Evolutionary conservation across 2,329 filamentous ascomycete genomes (phyloP), one percentile per base, ranked within the genome.

Genomic region (Alternaria sp.): DNA sequence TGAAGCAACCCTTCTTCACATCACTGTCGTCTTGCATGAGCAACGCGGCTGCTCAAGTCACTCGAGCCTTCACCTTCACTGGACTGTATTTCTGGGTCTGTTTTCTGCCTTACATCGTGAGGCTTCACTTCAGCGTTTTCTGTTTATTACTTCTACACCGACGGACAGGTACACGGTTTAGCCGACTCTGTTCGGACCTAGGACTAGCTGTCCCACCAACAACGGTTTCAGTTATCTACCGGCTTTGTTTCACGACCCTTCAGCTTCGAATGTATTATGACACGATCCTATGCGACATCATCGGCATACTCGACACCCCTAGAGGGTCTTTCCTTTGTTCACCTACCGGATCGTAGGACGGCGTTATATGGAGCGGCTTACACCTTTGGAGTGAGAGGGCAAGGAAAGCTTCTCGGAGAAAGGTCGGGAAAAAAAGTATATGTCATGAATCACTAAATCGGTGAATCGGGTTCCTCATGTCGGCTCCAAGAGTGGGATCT

Each of bases 201-300:
- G 26, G 44, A 59, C 45, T 50, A 50, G 43, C 37, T 44, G 33
- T 20, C 28, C 56, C 56, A 26, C 45, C 45, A 47, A 60, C 45
- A 43, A 46, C 45, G 25, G 37, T 44, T 20, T 50, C 59, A 47
- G 51, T 60, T 28, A 51, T 33, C 37, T 60, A 30, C 55, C 21
- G 45, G 51, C 47, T 55, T 33, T 55, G 49, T 25, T 60, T 60
- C 30, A 63, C 57, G 61, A 60, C 45, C 26, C 37, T 57, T 46
- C 56, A 51, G 30, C 57, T 46, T 44, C 51, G 55, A 55, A 47
- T 50, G 26, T 53, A 45, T 60, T 28, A 60, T 51, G 58, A 55
- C 45, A 63, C 55, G 43, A 58, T 44, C 49, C 50, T 41, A 37
- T 50, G 50, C 37, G 50, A 59, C 45, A 50, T 51, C 28, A 56